Evolutionary conservation across 2,329 filamentous ascomycete genomes (phyloP), one percentile per base, ranked within the genome.

Genomic region (Scleromitrula shiraiana): DNA sequence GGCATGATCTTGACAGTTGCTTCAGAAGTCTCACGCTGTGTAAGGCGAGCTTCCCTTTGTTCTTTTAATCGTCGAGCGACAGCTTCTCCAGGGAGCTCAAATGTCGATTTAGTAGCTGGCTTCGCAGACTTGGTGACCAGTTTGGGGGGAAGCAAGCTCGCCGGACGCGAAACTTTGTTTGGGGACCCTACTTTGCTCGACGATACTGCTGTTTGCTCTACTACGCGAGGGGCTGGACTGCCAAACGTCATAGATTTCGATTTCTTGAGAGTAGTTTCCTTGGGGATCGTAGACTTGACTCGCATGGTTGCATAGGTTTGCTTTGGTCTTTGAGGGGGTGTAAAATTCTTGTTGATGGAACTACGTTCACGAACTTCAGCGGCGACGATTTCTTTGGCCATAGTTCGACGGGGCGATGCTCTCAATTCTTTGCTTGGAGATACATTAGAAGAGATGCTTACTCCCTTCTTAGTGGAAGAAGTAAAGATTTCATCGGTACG

Each of bases 61-160:
- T 80, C 76, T 59, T 73, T 79, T 49, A 81, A 62, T 12, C 73
- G 71, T 12, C 74, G 72, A 33, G 78, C 74, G 8, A 82, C 70
- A 30, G 76, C 76, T 37, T 83, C 80, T 8, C 80, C 79, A 0
- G 79, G 77, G 10, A 84, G 71, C 62, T 82, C 77, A 59, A 82
- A 83, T 0, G 70, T 73, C 2, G 80, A 64, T 7, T 73, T 63
- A 1, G 78, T 83, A 3, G 68, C 68, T 14, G 71, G 67, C 58
- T 78, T 83, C 30, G 66, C 68, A 7, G 78, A 78, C 59, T 73
- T 82, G 19, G 65, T 61, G 5, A 68, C 60, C 17, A 69, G 64
- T 54, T 72, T 78, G 20, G 62, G 57, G 15, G 55, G 56, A 24
- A 61, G 68, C 5, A 70, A 64, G 17, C 74, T 67, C 51, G 68